These are phyloP conservation scores for Cyclocybe aegerita DNA, from an alignment of 768 basidiomycete species.

Conservation along the genomic window DNA sequence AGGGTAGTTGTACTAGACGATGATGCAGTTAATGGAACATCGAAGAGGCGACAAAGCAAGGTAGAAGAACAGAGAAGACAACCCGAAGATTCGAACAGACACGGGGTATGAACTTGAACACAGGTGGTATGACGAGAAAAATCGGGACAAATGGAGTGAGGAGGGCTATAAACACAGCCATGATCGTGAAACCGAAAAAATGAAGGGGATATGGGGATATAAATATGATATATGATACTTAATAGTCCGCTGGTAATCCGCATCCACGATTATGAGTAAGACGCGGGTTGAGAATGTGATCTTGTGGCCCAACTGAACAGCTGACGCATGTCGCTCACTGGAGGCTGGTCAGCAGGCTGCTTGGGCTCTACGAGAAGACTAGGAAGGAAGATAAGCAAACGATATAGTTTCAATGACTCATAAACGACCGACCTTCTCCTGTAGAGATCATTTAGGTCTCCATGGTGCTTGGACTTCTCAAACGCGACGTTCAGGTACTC, in stretches of 20 bases:
- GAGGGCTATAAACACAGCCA: conserved; percentile 1
- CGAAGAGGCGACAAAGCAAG: conserved; percentile 11
- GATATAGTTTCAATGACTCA: conserved; percentile 5
- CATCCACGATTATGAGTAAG: conserved; percentile 22
- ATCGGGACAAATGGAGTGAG: background rate
- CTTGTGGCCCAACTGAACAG: conserved; percentile 79
- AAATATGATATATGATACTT: conserved; percentile 24
- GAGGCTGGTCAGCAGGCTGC: conserved; percentile 71
- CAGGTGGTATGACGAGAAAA: conserved; percentile 12
- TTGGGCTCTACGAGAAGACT: conserved; percentile 84
- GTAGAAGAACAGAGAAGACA: conserved; percentile 4
- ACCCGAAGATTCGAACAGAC: conserved; percentile 7
- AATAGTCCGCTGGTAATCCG: conserved; percentile 6
- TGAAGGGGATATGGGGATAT: conserved; percentile 28
- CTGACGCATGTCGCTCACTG: conserved; percentile 69
- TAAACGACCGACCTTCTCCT: conserved; percentile 66
- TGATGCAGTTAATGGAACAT: conserved; percentile 9
- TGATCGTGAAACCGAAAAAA: conserved; percentile 11
- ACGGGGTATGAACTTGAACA: conserved; percentile 15
- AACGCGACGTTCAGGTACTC: conserved; percentile 73
- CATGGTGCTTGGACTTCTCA: conserved; percentile 70
- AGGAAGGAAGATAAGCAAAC: background rate
- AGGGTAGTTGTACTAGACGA: background rate
- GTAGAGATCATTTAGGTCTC: conserved; percentile 85
- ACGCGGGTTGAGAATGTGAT: conserved; percentile 40